Conservation (phyloP, 2,329 filamentous ascomycete genomes). For the Aureobasidium uvarum region DNA sequence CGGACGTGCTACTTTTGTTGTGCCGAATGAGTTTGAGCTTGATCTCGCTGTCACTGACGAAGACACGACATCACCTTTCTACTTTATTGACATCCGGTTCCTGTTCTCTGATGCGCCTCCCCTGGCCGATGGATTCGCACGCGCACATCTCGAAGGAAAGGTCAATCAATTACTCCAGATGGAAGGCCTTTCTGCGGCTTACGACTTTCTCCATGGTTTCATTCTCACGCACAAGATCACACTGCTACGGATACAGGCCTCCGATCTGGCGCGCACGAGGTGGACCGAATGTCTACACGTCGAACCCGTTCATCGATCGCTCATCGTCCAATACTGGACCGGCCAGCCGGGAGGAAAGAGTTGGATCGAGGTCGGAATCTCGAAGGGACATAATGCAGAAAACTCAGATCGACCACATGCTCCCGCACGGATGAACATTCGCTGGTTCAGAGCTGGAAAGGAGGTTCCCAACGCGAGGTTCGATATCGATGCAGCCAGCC, state of each 20-base stretch:
- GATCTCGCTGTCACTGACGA: conserved; percentile 90
- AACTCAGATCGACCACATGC: conserved; percentile 32
- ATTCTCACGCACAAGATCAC: conserved; percentile 87
- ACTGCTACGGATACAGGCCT: conserved; percentile 74
- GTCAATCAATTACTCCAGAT: conserved; percentile 69
- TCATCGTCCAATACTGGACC: conserved; percentile 91
- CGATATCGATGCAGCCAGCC: conserved; percentile 60
- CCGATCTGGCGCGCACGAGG: conserved; percentile 63
- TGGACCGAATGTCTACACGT: conserved; percentile 79
- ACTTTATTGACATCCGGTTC: conserved; percentile 90
- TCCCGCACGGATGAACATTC: conserved; percentile 53
- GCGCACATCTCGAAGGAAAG: conserved; percentile 64
- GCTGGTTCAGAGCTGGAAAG: conserved; percentile 83
- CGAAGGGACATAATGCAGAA: conserved; percentile 55
- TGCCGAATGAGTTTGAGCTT: conserved; percentile 83
- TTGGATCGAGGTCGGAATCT: conserved; percentile 86
- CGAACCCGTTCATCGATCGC: conserved; percentile 73
- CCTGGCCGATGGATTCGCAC: conserved; percentile 61
- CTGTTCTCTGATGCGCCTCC: conserved; percentile 67
- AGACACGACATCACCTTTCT: conserved; percentile 78
- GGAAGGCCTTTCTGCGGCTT: conserved; percentile 75
- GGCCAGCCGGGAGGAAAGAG: conserved; percentile 70
- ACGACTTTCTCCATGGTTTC: conserved; percentile 82
- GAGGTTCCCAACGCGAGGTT: conserved; percentile 70
- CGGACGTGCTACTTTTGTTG: conserved; percentile 85